Evolutionary conservation across 2,329 filamentous ascomycete genomes (phyloP).

Genomic region (Sphaerulina musiva): DNA sequence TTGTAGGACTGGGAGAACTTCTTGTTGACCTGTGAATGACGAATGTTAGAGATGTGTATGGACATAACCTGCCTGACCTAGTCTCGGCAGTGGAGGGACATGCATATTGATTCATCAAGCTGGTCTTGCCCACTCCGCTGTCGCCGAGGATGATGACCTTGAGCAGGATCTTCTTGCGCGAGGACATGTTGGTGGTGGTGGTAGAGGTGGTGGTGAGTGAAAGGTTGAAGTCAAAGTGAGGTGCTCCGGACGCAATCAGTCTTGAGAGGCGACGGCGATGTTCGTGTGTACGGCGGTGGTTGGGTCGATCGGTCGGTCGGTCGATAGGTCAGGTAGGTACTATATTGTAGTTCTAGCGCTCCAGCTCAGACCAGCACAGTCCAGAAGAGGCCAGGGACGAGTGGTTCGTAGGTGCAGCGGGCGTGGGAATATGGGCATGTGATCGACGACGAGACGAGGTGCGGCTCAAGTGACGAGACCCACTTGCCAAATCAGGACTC

Average conservation of each 20-base stretch:
- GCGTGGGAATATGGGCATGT: not conserved
- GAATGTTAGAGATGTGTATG: constrained; percentile 6
- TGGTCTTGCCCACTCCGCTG: constrained; percentile 98
- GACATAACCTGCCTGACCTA: no score
- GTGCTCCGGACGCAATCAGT: no score
- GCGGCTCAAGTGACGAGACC: no score
- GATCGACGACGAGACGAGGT: no score
- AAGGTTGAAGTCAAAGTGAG: not conserved
- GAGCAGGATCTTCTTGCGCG: constrained; percentile 36
- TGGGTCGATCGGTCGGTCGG: no score
- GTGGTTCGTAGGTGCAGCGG: not conserved
- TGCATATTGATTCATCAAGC: constrained; percentile 99
- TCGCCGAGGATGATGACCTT: constrained; percentile 91
- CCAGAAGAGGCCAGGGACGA: not conserved
- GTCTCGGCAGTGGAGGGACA: constrained; percentile 31
- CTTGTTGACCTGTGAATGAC: constrained; percentile 77
- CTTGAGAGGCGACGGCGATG: not conserved
- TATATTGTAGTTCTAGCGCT: not conserved
- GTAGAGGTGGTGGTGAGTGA: not conserved
- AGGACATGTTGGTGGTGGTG: constrained; percentile 28
- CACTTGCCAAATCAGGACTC: no score
- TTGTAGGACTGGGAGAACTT: constrained; percentile 99
- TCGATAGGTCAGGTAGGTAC: no score
- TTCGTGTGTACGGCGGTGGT: not conserved
- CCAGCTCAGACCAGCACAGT: not conserved